Evolutionary conservation across 139 green algal genomes (phyloP).

Genomic region (Haematococcus sp.): DNA sequence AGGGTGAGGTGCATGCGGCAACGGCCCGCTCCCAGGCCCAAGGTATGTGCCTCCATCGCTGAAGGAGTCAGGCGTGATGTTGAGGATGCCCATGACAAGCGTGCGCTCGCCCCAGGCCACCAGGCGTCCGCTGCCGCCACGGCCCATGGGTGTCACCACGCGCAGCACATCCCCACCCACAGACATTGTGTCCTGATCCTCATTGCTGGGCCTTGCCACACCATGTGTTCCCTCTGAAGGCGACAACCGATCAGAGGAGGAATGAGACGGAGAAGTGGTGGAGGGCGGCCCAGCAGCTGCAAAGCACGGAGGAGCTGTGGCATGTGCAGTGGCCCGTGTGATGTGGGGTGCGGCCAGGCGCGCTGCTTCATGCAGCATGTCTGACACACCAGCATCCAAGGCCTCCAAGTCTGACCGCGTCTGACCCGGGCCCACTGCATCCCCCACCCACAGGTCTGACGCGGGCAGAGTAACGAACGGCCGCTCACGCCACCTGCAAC

Average conservation of each 20-base stretch:
- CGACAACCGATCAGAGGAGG: background rate
- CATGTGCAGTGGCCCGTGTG: background rate
- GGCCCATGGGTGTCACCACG: constrained; percentile 40
- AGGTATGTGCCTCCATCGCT: constrained; percentile 71
- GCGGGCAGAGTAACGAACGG: constrained; percentile 88
- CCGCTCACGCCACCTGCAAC: constrained; percentile 76
- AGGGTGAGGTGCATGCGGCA: too few species aligned
- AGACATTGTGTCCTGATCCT: too few species aligned
- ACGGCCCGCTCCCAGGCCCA: background rate
- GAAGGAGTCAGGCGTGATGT: constrained; percentile 97
- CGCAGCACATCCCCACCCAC: constrained; percentile 35
- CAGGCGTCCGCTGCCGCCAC: background rate
- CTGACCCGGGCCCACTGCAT: too few species aligned
- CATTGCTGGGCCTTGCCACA: background rate
- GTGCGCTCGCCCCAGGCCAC: constrained; percentile 33
- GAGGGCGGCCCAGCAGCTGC: too few species aligned
- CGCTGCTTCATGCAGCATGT: constrained; percentile 32
- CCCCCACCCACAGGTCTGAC: constrained; percentile 50
- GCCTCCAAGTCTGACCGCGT: too few species aligned
- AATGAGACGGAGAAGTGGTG: background rate
- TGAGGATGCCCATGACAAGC: constrained; percentile 93
- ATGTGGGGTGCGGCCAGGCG: background rate
- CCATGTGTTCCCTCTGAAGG: background rate
- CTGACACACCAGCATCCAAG: background rate
- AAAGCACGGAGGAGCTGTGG: background rate